These are phyloP conservation scores for Dendrobium officinale DNA, from an alignment of 106 monocot species.

Conservation along the genomic window DNA sequence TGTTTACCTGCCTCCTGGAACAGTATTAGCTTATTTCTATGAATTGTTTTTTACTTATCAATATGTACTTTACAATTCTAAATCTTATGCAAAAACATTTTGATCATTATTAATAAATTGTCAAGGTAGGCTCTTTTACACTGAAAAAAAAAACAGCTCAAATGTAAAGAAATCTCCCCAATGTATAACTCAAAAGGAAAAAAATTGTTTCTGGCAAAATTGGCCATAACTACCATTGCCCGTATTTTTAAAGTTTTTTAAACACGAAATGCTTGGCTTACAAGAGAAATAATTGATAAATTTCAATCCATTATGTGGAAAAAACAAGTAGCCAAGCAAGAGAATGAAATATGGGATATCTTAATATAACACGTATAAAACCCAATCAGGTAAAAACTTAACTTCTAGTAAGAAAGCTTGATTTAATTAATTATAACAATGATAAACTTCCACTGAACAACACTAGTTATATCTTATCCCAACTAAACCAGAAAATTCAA, in stretches of 20 bases:
- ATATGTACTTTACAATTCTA: too few species aligned
- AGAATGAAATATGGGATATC: background rate
- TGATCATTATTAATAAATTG: background rate
- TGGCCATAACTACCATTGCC: background rate
- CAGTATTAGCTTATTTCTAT: too few species aligned
- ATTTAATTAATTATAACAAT: background rate
- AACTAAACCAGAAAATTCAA: background rate
- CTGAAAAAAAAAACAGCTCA: background rate
- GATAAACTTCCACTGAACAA: background rate
- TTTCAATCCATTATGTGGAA: background rate
- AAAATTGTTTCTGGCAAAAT: background rate
- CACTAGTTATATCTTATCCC: background rate
- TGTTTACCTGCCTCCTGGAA: too few species aligned
- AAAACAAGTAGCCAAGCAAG: background rate
- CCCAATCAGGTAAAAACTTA: background rate
- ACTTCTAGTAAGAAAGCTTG: background rate
- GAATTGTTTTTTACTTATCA: too few species aligned
- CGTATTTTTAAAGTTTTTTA: background rate
- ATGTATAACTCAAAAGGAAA: background rate
- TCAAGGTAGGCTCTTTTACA: background rate
- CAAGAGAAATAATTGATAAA: background rate
- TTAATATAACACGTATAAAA: background rate
- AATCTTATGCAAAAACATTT: background rate
- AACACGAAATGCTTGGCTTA: background rate
- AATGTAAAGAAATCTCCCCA: background rate